These are phyloP conservation scores for Yarrowia deformans DNA, from an alignment of 805 yeast species.

Conservation along the genomic window DNA sequence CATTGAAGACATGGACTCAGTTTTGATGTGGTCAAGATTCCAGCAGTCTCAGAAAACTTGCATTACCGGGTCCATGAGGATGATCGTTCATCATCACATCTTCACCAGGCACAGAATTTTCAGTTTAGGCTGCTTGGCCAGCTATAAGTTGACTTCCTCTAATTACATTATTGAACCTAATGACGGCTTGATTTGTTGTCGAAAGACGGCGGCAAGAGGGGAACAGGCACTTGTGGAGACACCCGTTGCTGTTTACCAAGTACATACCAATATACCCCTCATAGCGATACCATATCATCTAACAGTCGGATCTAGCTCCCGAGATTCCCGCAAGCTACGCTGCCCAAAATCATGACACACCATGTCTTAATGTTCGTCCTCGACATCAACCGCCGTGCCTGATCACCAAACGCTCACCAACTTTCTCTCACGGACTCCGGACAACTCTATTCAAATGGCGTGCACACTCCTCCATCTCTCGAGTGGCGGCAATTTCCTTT, in stretches of 20 bases:
- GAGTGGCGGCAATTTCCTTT: neutral
- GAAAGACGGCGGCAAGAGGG: neutral
- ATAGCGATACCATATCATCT: neutral
- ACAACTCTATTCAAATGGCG: neutral
- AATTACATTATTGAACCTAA: neutral
- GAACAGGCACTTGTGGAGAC: neutral
- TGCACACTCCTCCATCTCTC: neutral
- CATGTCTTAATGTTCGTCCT: neutral
- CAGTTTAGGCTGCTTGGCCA: neutral
- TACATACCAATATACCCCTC: neutral
- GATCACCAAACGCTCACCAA: constrained; percentile 19
- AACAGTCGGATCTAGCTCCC: neutral
- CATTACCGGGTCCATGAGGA: neutral
- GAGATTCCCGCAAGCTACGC: neutral
- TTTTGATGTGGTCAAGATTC: neutral
- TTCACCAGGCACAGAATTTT: neutral
- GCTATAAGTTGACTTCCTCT: neutral
- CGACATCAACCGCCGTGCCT: neutral
- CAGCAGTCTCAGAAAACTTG: neutral
- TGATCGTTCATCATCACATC: neutral
- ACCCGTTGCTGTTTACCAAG: neutral
- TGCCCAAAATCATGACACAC: neutral
- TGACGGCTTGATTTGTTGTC: neutral
- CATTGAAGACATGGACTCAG: too few relatives aligned
- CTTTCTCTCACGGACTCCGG: constrained; percentile 7